phyloP scores from a whole-genome alignment of 2,329 filamentous ascomycete genomes.

The Colletotrichum incanum region DNA sequence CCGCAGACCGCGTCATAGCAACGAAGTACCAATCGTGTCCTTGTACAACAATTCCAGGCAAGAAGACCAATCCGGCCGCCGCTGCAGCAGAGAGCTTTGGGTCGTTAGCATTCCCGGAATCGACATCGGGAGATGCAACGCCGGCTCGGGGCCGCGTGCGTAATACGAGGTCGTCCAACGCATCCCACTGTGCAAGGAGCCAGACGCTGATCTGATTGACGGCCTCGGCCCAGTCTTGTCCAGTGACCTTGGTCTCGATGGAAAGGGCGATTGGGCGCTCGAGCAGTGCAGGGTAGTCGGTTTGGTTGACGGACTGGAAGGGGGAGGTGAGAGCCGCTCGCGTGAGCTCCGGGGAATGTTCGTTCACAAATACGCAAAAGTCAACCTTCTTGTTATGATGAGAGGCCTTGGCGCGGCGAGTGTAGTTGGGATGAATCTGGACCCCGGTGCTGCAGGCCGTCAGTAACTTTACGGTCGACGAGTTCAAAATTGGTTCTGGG shows the following conservation, averaged over 20 bases:
- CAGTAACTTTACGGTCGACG: neutral
- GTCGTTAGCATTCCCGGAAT: neutral
- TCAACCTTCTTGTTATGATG: constrained; percentile 22
- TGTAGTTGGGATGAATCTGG: constrained; percentile 12
- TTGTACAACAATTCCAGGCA: constrained; percentile 44
- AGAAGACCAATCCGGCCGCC: constrained; percentile 27
- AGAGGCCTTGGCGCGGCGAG: neutral
- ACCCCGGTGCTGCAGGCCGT: constrained; percentile 3
- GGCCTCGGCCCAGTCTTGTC: constrained; percentile 24
- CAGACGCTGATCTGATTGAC: constrained; percentile 23
- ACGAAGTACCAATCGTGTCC: constrained; percentile 46
- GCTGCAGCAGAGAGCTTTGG: neutral
- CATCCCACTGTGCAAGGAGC: constrained; percentile 31
- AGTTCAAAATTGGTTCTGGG: too few relatives aligned
- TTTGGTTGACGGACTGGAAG: constrained; percentile 27
- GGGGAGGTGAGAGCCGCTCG: neutral
- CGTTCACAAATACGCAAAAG: constrained; percentile 3
- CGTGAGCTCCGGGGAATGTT: neutral
- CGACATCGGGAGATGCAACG: neutral
- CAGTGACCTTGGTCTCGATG: constrained; percentile 35
- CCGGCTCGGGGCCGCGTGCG: neutral
- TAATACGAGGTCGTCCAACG: constrained; percentile 1
- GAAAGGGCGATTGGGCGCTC: constrained; percentile 21
- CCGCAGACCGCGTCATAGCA: constrained; percentile 38
- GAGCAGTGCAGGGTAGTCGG: constrained; percentile 20